A percentile compares a stretch with the other conserved stretches of the same genome.
Conservation (phyloP, 345 rosid genomes). For the Brassica napus region DNA sequence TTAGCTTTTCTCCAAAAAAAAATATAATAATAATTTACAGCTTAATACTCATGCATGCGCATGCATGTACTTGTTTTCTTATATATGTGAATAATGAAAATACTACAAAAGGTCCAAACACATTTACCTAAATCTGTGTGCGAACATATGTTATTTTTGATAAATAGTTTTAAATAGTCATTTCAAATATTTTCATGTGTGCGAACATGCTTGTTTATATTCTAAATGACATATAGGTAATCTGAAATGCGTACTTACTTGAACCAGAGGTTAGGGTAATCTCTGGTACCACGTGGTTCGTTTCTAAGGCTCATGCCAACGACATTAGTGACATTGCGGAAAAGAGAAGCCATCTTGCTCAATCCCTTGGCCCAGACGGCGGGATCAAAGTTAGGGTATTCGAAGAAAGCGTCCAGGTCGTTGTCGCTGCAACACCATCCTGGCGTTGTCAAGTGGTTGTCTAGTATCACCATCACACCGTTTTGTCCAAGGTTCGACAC, state of each 20-base stretch:
- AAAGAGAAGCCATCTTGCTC: conserved; percentile 63
- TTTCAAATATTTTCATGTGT: background rate
- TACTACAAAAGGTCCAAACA: background rate
- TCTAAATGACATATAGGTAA: background rate
- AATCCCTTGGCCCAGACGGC: conserved; percentile 68
- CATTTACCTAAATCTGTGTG: background rate
- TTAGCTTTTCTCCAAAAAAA: no score
- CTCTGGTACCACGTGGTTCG: conserved; percentile 79
- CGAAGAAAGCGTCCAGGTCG: conserved; percentile 86
- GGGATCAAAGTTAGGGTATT: conserved; percentile 69
- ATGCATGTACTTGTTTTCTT: no score
- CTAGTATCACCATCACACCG: conserved; percentile 74
- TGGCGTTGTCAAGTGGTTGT: conserved; percentile 80
- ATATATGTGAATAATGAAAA: background rate
- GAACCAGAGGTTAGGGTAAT: conserved; percentile 73
- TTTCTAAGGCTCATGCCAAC: conserved; percentile 86
- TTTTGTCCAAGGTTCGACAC: conserved; percentile 63
- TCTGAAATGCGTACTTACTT: conserved; percentile 42
- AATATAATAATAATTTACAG: no score
- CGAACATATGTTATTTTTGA: background rate
- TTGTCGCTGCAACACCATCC: conserved; percentile 79
- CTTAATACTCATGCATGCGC: no score
- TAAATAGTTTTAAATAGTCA: background rate
- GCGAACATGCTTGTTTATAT: background rate
- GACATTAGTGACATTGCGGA: conserved; percentile 55